Conservation (phyloP, 495 filamentous ascomycete species). For the Neurospora sp. region DNA sequence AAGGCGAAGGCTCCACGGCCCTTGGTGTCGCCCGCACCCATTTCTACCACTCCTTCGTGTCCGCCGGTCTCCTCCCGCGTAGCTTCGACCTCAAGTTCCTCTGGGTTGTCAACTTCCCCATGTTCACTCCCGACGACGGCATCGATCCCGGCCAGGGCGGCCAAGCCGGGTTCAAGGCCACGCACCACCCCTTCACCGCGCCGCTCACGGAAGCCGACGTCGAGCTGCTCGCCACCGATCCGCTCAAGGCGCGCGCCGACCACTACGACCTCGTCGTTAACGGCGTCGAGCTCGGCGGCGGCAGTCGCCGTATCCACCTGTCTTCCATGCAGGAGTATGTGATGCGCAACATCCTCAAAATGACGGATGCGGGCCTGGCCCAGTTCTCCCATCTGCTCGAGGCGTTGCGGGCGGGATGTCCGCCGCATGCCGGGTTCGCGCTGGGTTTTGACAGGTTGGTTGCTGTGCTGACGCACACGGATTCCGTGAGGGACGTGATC, state of each 20-base stretch:
- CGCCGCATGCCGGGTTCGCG: slow-evolving; percentile 92
- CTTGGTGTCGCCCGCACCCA: slow-evolving; percentile 66
- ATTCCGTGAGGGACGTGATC: slow-evolving; percentile 81
- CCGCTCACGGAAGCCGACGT: slow-evolving; percentile 65
- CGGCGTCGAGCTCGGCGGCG: slow-evolving; percentile 87
- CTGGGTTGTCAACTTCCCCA: slow-evolving; percentile 85
- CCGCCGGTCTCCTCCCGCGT: slow-evolving; percentile 42
- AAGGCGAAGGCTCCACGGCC: slow-evolving; percentile 58
- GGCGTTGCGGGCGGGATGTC: slow-evolving; percentile 78
- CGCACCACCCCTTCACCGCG: slow-evolving; percentile 94
- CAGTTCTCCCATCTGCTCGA: slow-evolving; percentile 80
- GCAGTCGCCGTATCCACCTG: slow-evolving; percentile 85
- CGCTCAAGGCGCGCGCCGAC: slow-evolving; percentile 61
- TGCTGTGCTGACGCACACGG: slow-evolving; percentile 65
- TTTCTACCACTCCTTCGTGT: slow-evolving; percentile 56
- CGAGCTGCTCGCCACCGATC: slow-evolving; percentile 60
- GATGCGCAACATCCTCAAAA: slow-evolving; percentile 68
- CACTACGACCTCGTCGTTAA: slow-evolving; percentile 96
- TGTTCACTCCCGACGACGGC: slow-evolving; percentile 66
- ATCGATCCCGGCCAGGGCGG: slow-evolving; percentile 77
- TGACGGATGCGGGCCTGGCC: slow-evolving; percentile 48
- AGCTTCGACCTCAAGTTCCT: slow-evolving; percentile 52
- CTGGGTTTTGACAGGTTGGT: slow-evolving; percentile 85
- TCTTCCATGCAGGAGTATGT: slow-evolving; percentile 76
- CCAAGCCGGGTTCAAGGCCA: slow-evolving; percentile 66